phyloP scores from a whole-genome alignment of 805 yeast genomes.

The Ogataea methanolica region DNA sequence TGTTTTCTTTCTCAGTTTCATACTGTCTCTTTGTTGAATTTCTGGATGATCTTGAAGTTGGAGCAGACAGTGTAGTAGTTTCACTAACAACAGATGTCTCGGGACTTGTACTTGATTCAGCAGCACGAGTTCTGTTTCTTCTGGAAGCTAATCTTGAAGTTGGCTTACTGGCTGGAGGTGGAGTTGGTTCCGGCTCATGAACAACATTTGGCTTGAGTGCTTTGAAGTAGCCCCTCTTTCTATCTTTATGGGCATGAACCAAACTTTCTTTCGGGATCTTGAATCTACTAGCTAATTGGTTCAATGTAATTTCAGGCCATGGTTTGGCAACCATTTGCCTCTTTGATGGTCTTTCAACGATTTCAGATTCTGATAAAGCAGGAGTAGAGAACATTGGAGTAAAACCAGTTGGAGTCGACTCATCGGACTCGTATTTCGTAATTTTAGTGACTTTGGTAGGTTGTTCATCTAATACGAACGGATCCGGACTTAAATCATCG shows the following conservation, averaged over 20 bases:
- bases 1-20: conserved; percentile 1
- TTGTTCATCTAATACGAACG: not conserved
- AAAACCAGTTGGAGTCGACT: conserved; percentile 18
- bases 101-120: not conserved
- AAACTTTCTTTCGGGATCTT: conserved; percentile 21
- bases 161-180: not conserved
- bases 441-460: conserved; percentile 16
- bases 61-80: not conserved
- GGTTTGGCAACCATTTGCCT: conserved; percentile 21
- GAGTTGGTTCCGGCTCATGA: not conserved
- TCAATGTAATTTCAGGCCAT: conserved; percentile 27
- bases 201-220: conserved; percentile 14
- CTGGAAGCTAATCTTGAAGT: not conserved
- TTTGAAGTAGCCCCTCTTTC: conserved; percentile 12
- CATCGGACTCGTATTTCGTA: conserved; percentile 6
- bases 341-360: conserved; percentile 14
- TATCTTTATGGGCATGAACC: conserved; percentile 10
- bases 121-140: conserved; percentile 1
- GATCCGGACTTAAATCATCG: conserved; percentile 13
- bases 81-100: not conserved
- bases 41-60: conserved; percentile 7
- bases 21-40: conserved; percentile 14
- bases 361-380: conserved; percentile 19
- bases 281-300: conserved; percentile 24
- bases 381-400: conserved; percentile 24